Evolutionary conservation across 2,329 filamentous ascomycete species (phyloP), one percentile per base, ranked within the genome.

Genomic region (Curvularia sp.): DNA sequence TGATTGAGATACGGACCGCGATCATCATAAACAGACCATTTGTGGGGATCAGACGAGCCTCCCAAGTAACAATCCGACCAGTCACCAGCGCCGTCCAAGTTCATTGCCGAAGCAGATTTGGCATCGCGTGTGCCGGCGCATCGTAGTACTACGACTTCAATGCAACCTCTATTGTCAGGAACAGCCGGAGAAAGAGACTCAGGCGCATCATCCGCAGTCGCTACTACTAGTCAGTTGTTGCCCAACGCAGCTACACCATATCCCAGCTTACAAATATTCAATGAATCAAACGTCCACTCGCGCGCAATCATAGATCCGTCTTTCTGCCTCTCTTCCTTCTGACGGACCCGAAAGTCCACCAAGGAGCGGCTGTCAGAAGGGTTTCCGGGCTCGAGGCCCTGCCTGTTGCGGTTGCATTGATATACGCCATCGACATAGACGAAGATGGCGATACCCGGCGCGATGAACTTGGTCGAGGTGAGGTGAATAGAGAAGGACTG

Each of bases 341-440:
- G 83, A 1, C 83, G 77, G 3, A 86, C 74, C 7, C 75, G 70
- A 52, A 86, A 82, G 53, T 84, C 79, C 19, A 84, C 72, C 42
- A 82, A 68, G 23, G 77, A 67, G 13, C 64, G 67, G 27, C 61
- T 74, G 47, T 76, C 69, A 5, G 68, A 67, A 25, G 65, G 63
- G 19, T 71, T 67, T 8, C 64, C 59, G 12, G 70, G 68, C 52
- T 75, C 71, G 30, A 85, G 63, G 34, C 79, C 72, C 38, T 78
- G 74, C 38, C 80, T 76, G 68, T 84, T 83, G 55, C 84, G 82
- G 59, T 86, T 86, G 72, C 82, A 84, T 65, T 86, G 84, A 60
- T 86, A 86, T 5, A 81, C 71, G 18, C 84, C 84, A 63, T 86
- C 84, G 39, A 86, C 84, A 74, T 80, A 86, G 25, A 86, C 83